Evolutionary conservation across 495 filamentous ascomycete species (phyloP), one percentile per base, ranked within the genome.

Genomic region (Xanthoparmelia taractica): DNA sequence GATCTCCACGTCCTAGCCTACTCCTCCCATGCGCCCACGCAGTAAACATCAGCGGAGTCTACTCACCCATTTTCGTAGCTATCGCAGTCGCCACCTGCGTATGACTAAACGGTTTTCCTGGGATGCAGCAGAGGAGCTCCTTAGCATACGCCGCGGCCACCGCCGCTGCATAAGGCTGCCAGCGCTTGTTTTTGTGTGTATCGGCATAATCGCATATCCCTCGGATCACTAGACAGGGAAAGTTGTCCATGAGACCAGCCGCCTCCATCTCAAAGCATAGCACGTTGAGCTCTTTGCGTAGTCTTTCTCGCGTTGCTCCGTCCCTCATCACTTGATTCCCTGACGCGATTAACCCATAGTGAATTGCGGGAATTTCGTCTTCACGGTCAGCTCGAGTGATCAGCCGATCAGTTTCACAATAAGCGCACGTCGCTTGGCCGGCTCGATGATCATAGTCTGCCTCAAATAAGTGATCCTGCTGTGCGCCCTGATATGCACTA

Each of bases 221-320:
- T 34, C 58, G 58, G 40, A 59, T 59, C 27, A 59, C 58, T 6
- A 59, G 58, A 47, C 40, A 59, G 5, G 58, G 71, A 58, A 75
- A 70, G 40, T 69, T 55, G 61, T 68, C 58, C 71, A 76, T 74
- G 8, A 79, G 38, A 6, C 77, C 78, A 20, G 77, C 78, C 13
- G 75, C 72, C 63, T 82, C 77, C 73, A 79, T 81, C 58, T 80
- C 76, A 64, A 71, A 70, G 60, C 68, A 71, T 45, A 70, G 48
- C 11, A 63, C 50, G n/a, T 59, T 54, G 47, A 37, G 65, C 27
- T 68, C 63, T 15, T 66, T 40, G 52, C 64, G 59, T 50, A 77
- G 43, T n/a, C 65, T 48, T 52, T 77, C 74, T 59, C 74, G 65
- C 37, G 57, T 69, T 25, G 57, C 40, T 20, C 65, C 71, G 68